Percentiles rank a stretch among this genome's conserved stretches.
Conservation (phyloP, 441 rosid species). For the Bocquillonia castaneifolia region DNA sequence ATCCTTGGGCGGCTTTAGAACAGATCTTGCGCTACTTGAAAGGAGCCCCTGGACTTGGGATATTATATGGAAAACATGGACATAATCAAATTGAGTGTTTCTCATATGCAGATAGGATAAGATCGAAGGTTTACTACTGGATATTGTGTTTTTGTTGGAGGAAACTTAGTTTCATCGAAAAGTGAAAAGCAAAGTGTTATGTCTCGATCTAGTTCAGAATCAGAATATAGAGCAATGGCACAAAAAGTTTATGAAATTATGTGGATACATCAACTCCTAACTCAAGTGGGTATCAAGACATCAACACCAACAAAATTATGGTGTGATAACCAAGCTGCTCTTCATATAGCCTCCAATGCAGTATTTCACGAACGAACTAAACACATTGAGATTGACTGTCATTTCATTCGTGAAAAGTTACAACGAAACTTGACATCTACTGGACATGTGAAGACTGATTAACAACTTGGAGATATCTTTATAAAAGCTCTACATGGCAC, state of each 20-base stretch:
- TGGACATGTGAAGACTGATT: background rate
- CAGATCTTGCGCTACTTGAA: background rate
- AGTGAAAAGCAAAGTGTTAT: background rate
- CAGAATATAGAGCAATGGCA: background rate
- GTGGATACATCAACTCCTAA: background rate
- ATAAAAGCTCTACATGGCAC: background rate
- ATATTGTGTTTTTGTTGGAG: background rate
- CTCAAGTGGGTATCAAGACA: background rate
- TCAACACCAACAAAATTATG: background rate
- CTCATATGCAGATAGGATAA: background rate
- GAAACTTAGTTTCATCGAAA: background rate
- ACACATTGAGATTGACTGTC: background rate
- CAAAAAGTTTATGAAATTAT: background rate
- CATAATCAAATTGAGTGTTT: background rate
- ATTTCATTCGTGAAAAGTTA: background rate
- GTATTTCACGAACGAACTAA: background rate
- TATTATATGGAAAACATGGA: background rate
- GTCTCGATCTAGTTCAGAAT: background rate
- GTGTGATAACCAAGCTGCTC: background rate
- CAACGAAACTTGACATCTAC: background rate
- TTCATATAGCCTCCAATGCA: background rate
- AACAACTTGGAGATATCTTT: background rate
- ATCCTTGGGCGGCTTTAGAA: background rate
- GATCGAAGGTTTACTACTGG: background rate
- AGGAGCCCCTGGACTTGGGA: background rate